Conservation (phyloP, 2,329 filamentous ascomycete genomes). For the Aspergillus fischeri region DNA sequence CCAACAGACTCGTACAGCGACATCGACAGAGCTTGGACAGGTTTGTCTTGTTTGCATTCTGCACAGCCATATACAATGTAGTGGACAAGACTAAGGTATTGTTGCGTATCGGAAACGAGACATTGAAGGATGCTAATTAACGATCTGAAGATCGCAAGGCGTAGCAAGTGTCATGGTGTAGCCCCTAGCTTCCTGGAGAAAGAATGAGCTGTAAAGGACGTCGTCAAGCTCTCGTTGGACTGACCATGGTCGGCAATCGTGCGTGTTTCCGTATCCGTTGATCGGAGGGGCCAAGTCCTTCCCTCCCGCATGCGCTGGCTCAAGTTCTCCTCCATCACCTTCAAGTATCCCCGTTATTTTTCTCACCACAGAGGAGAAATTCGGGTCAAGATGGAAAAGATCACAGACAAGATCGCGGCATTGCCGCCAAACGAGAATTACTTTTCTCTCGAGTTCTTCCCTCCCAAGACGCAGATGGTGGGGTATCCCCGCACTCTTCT, state of each 20-base stretch:
- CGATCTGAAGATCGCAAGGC: neutral
- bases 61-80: too few species aligned
- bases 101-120: neutral
- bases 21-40: neutral
- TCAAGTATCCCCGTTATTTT: constrained; percentile 14
- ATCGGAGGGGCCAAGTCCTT: constrained; percentile 1
- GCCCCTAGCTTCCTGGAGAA: too few species aligned
- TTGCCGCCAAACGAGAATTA: constrained; percentile 76
- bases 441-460: constrained; percentile 99
- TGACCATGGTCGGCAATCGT: neutral
- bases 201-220: neutral
- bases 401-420: constrained; percentile 91
- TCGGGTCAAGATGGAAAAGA: constrained; percentile 66
- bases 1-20: neutral
- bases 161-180: neutral
- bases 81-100: neutral
- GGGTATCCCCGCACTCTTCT: constrained; percentile 27
- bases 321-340: constrained; percentile 16
- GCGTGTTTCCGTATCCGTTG: constrained; percentile 2
- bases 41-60: constrained; percentile 1
- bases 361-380: constrained; percentile 4
- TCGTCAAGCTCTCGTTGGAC: neutral
- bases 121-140: neutral
- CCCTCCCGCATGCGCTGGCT: constrained; percentile 5
- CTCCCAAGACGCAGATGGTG: constrained; percentile 89